Evolutionary conservation across 768 basidiomycete genomes (phyloP).

Genomic region (Phylloporus sp.): DNA sequence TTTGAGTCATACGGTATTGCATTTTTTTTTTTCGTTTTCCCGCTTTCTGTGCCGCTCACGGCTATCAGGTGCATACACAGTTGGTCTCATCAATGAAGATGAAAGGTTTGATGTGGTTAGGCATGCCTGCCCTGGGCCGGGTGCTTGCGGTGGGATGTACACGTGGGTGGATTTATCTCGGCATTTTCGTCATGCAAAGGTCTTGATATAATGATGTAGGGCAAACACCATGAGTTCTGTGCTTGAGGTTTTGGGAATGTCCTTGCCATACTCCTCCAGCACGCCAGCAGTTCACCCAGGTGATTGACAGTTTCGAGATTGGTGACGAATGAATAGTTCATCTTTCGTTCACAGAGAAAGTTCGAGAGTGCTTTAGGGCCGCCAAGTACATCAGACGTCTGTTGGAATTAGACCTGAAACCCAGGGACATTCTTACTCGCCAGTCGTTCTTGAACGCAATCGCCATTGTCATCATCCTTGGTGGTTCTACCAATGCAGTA

Average conservation of each 20-base stretch:
- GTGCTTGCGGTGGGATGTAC: slow-evolving; percentile 87
- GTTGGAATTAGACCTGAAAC: slow-evolving; percentile 77
- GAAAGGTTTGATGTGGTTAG: slow-evolving; percentile 81
- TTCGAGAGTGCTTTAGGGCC: slow-evolving; percentile 76
- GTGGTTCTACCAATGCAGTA: slow-evolving; percentile 87
- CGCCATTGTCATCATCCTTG: slow-evolving; percentile 70
- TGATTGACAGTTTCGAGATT: slow-evolving; percentile 21
- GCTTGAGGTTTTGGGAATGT: slow-evolving; percentile 82
- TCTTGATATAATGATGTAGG: slow-evolving; percentile 26
- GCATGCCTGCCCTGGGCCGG: slow-evolving; percentile 81
- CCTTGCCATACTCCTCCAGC: slow-evolving; percentile 73
- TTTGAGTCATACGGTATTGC: slow-evolving; percentile 76
- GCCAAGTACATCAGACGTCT: slow-evolving; percentile 73
- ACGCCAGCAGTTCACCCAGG: slow-evolving; percentile 72
- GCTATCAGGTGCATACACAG: slow-evolving; percentile 63
- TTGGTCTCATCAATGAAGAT: slow-evolving; percentile 76
- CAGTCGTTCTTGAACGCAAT: slow-evolving; percentile 82
- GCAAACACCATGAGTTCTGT: slow-evolving; percentile 89
- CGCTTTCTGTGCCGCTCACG: neutral
- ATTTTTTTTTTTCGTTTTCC: neutral
- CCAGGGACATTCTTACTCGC: slow-evolving; percentile 70
- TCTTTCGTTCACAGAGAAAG: slow-evolving; percentile 51
- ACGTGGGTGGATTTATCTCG: slow-evolving; percentile 43
- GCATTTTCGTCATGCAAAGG: neutral
- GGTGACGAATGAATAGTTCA: neutral